Percentiles rank a stretch among this genome's conserved stretches.
phyloP scores from a whole-genome alignment of 2,329 filamentous ascomycete species.

The Fusarium secorum region DNA sequence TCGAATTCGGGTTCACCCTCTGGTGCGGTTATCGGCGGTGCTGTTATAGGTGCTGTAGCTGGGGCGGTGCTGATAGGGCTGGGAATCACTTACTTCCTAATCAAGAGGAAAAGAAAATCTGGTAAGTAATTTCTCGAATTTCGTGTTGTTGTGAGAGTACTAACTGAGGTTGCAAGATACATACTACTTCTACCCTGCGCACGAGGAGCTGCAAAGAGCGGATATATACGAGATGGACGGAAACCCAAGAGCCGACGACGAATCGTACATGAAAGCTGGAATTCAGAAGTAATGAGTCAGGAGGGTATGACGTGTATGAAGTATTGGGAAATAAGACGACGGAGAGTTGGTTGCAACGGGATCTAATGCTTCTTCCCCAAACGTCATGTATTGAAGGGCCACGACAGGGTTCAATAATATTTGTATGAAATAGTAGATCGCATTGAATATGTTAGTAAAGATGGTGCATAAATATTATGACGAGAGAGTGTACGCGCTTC shows the following conservation, averaged over 20 bases:
- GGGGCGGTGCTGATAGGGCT: background rate
- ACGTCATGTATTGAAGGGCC: background rate
- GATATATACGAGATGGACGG: conserved; percentile 9
- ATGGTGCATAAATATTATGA: rapidly evolving
- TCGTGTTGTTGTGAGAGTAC: background rate
- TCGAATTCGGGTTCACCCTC: background rate
- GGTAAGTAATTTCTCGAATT: background rate
- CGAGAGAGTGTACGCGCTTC: background rate
- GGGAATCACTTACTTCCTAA: background rate
- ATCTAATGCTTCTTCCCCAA: background rate
- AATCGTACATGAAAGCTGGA: background rate
- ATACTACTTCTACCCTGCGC: conserved; percentile 1
- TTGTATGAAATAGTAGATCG: background rate
- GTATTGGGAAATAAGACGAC: rapidly evolving
- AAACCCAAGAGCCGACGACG: background rate
- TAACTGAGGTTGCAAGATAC: background rate
- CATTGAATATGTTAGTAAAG: rapidly evolving
- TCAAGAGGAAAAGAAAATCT: background rate
- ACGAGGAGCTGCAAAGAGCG: background rate
- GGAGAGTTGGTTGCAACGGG: background rate
- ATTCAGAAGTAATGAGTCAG: background rate
- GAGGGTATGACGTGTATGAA: rapidly evolving
- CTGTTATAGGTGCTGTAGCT: background rate
- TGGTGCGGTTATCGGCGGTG: conserved; percentile 9
- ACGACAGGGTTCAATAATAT: rapidly evolving